Percentiles rank a stretch among this genome's conserved stretches.
phyloP scores from a whole-genome alignment of 352 stramenopile species.

The Peronospora farinosa region DNA sequence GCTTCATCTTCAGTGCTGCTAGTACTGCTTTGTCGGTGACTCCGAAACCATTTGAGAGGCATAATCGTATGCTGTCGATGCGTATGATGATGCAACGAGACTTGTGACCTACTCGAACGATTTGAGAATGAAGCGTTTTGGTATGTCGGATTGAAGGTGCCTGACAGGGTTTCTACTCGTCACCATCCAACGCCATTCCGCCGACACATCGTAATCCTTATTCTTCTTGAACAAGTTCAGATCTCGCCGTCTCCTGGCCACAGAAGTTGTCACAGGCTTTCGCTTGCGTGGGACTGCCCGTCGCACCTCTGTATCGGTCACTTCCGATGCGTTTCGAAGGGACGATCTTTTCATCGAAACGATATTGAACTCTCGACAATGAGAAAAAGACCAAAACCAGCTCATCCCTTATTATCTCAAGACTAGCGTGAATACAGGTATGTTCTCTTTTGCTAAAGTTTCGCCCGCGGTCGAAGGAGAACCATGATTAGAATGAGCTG shows the following conservation, averaged over 20 bases:
- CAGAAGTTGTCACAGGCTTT: conserved; percentile 12
- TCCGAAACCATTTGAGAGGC: conserved; percentile 26
- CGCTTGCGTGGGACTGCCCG: conserved; percentile 14
- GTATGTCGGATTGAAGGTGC: neutral
- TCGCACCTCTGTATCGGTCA: conserved; percentile 11
- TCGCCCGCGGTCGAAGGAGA: too few species aligned
- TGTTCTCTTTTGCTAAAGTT: too few species aligned
- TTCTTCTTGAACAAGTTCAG: conserved; percentile 22
- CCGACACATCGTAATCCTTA: conserved; percentile 13
- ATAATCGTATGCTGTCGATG: conserved; percentile 8
- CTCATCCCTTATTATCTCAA: too few species aligned
- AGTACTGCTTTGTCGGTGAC: conserved; percentile 14
- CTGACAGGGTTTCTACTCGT: conserved; percentile 7
- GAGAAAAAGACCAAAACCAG: neutral
- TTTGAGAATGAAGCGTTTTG: conserved; percentile 12
- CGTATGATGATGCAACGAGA: neutral
- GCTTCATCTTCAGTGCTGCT: conserved; percentile 9
- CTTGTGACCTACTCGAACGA: conserved; percentile 13
- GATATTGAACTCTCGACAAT: neutral
- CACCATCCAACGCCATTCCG: conserved; percentile 15
- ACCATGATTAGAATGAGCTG: too few species aligned
- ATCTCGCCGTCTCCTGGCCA: conserved; percentile 4
- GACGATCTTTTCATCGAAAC: too few species aligned
- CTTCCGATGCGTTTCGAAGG: too few species aligned
- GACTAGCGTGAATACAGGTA: too few species aligned